Conservation (phyloP, 192 early-diverging fungal genomes). For the Podila horticola region DNA sequence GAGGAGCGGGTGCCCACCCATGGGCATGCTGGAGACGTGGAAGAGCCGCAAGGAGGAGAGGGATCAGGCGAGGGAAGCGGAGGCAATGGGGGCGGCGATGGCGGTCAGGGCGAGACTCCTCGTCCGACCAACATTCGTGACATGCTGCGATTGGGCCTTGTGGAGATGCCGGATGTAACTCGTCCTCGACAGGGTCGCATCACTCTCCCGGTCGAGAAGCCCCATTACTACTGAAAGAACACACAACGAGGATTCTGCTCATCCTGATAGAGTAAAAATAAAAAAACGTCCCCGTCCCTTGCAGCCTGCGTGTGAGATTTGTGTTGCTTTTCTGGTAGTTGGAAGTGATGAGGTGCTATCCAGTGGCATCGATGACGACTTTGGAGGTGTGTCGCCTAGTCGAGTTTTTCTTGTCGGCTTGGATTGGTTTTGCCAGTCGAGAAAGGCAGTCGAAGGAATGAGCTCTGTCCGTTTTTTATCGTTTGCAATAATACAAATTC, state of each 20-base stretch:
- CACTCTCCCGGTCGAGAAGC: constrained; percentile 37
- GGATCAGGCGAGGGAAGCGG: neutral
- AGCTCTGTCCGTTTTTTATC: no score
- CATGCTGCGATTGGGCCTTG: constrained; percentile 1
- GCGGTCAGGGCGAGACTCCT: neutral
- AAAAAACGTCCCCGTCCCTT: neutral
- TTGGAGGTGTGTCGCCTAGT: no score
- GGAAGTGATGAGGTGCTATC: no score
- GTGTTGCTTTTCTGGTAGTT: no score
- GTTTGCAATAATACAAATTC: no score
- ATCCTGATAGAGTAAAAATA: neutral
- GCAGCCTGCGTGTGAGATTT: neutral
- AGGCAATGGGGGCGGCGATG: neutral
- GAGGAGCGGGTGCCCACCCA: constrained; percentile 1
- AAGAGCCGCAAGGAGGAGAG: neutral
- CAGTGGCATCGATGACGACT: no score
- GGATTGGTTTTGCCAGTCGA: no score
- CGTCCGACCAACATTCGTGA: constrained; percentile 3
- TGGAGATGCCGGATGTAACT: neutral
- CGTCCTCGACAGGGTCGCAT: constrained; percentile 11
- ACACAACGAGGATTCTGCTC: neutral
- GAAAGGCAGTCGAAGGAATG: no score
- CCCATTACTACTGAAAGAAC: constrained; percentile 11
- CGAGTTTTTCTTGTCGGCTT: no score
- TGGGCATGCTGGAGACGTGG: neutral